Percentiles rank a stretch among this genome's conserved stretches.
Conservation (phyloP, 495 filamentous ascomycete species). For the Xylaria grammica region DNA sequence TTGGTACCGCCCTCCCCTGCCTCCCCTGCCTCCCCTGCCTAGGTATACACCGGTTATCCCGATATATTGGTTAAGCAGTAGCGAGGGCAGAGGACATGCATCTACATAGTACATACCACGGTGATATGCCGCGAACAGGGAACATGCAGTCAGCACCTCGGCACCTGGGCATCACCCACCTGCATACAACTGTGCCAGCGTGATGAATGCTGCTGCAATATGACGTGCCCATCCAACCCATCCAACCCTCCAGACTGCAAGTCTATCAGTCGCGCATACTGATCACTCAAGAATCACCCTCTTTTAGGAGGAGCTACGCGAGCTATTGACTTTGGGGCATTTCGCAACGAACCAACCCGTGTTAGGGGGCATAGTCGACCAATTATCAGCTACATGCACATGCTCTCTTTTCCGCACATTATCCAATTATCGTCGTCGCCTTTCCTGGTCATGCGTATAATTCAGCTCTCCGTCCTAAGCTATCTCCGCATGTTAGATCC, state of each 20-base stretch:
- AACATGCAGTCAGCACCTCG: conserved; percentile 6
- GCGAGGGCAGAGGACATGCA: too few relatives aligned
- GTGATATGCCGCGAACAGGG: too few relatives aligned
- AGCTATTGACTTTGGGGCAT: background rate
- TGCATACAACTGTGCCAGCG: conserved; percentile 15
- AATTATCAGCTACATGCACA: too few relatives aligned
- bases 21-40: background rate
- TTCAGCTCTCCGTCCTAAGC: background rate
- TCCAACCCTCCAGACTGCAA: background rate
- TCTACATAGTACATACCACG: background rate
- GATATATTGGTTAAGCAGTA: background rate
- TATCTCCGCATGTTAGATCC: background rate
- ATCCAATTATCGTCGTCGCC: background rate
- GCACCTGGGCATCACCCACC: conserved; percentile 15
- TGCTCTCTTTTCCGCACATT: too few relatives aligned
- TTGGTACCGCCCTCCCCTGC: background rate
- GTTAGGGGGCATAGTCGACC: too few relatives aligned
- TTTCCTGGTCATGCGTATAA: background rate
- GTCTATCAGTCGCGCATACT: conserved; percentile 47
- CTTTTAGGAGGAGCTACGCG: background rate
- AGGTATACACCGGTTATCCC: background rate
- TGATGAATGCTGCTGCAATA: conserved; percentile 16
- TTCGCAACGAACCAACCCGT: too few relatives aligned
- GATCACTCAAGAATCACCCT: background rate
- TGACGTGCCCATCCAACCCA: conserved; percentile 22